These are phyloP conservation scores for Xylariaceae sp. DNA, from an alignment of 2,329 filamentous ascomycete species.

Conservation along the genomic window DNA sequence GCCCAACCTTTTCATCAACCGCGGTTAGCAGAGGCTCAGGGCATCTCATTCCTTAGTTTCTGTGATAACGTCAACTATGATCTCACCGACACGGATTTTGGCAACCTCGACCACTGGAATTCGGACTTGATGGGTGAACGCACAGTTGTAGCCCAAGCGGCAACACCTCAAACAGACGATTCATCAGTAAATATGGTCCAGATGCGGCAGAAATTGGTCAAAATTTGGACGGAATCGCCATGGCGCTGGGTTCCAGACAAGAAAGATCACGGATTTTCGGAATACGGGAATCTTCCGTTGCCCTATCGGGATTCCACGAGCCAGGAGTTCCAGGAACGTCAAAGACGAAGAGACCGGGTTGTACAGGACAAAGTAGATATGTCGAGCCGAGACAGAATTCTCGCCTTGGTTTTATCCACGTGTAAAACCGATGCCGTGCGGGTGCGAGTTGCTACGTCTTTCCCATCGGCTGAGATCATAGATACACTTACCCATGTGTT, in stretches of 20 bases:
- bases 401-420: constrained; percentile 60
- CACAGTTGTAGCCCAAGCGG: constrained; percentile 25
- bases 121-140: constrained; percentile 34
- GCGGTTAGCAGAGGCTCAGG: constrained; percentile 38
- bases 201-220: constrained; percentile 45
- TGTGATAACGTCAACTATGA: constrained; percentile 48
- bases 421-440: constrained; percentile 49
- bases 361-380: constrained; percentile 42
- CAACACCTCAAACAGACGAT: constrained; percentile 32
- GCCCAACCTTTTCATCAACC: constrained; percentile 38
- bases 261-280: constrained; percentile 41
- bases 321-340: constrained; percentile 37
- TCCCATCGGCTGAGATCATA: constrained; percentile 44
- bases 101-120: constrained; percentile 48
- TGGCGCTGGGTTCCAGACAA: constrained; percentile 48
- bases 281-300: constrained; percentile 44
- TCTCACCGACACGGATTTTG: constrained; percentile 50
- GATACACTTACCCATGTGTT: constrained; percentile 61
- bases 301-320: constrained; percentile 36
- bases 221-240: constrained; percentile 47
- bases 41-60: constrained; percentile 46
- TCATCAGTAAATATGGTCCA: constrained; percentile 39
- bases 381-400: constrained; percentile 55
- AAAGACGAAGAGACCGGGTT: constrained; percentile 37
- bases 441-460: constrained; percentile 54